These are phyloP conservation scores for Butyriboletus loyo DNA, from an alignment of 768 basidiomycete genomes.

Conservation along the genomic window DNA sequence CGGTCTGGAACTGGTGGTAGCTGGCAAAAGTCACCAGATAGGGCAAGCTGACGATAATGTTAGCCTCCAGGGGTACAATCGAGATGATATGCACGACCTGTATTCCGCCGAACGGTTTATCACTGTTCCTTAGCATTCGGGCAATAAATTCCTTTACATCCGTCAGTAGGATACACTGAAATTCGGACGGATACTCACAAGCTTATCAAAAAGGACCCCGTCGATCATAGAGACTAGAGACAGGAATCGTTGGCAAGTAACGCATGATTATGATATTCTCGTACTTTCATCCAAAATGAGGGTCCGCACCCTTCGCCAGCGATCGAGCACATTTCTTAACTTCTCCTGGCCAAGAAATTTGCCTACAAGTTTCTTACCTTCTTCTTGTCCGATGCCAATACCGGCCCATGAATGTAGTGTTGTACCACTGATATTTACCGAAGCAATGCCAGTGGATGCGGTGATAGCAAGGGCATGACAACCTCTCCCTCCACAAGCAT, in stretches of 20 bases:
- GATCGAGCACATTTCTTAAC: conserved; percentile 39
- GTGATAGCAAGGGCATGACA: conserved; percentile 60
- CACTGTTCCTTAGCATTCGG: conserved; percentile 47
- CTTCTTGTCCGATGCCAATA: conserved; percentile 67
- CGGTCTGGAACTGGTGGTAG: conserved; percentile 73
- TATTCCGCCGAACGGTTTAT: conserved; percentile 78
- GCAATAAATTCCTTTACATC: conserved; percentile 57
- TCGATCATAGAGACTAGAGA: conserved; percentile 85
- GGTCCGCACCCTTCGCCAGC: conserved; percentile 62
- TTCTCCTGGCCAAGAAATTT: conserved; percentile 49
- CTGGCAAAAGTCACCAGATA: conserved; percentile 91
- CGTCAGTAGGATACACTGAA: conserved; percentile 34
- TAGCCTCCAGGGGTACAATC: background rate
- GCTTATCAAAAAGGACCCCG: conserved; percentile 74
- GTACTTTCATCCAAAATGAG: conserved; percentile 86
- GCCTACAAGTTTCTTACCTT: conserved; percentile 46
- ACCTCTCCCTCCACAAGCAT: conserved; percentile 37
- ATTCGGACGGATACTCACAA: conserved; percentile 43
- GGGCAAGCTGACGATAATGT: conserved; percentile 51
- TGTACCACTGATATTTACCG: conserved; percentile 77
- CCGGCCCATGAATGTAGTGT: conserved; percentile 86
- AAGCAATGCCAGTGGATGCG: conserved; percentile 77
- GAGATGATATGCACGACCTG: conserved; percentile 48
- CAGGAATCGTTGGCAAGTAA: background rate
- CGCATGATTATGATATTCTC: conserved; percentile 16